Conservation (phyloP, 495 filamentous ascomycete genomes). For the Talaromyces nanjingensis region DNA sequence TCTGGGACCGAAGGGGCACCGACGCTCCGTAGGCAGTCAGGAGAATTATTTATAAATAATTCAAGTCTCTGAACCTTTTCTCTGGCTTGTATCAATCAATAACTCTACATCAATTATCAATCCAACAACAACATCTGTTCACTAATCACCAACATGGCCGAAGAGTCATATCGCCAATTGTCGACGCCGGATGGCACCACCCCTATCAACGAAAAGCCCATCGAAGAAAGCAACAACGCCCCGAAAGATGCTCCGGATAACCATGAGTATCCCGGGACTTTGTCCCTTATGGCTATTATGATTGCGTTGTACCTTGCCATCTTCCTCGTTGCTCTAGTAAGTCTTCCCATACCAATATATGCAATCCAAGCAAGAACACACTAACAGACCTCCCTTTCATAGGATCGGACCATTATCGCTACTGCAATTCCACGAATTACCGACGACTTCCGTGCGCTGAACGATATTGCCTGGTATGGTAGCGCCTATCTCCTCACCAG, state of each 20-base stretch:
- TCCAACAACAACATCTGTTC: too few species aligned
- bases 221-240: background rate
- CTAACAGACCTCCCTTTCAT: background rate
- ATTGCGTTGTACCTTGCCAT: conserved; percentile 23
- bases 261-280: conserved; percentile 14
- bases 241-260: conserved; percentile 5
- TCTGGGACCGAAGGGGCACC: background rate
- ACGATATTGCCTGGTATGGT: conserved; percentile 65
- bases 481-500: conserved; percentile 58
- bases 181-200: background rate
- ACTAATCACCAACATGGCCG: background rate
- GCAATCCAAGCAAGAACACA: background rate
- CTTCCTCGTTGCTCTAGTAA: conserved; percentile 30
- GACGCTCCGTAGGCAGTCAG: background rate
- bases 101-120: too few species aligned
- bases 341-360: background rate
- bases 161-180: background rate
- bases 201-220: background rate
- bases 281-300: conserved; percentile 17
- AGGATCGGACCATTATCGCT: conserved; percentile 49
- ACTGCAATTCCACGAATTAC: conserved; percentile 56
- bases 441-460: conserved; percentile 53
- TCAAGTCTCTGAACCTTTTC: background rate
- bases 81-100: background rate
- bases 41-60: background rate